Percentiles rank a stretch among this genome's conserved stretches.
phyloP scores from a whole-genome alignment of 176 grass and related monocot species.

The Oryza longistaminata region DNA sequence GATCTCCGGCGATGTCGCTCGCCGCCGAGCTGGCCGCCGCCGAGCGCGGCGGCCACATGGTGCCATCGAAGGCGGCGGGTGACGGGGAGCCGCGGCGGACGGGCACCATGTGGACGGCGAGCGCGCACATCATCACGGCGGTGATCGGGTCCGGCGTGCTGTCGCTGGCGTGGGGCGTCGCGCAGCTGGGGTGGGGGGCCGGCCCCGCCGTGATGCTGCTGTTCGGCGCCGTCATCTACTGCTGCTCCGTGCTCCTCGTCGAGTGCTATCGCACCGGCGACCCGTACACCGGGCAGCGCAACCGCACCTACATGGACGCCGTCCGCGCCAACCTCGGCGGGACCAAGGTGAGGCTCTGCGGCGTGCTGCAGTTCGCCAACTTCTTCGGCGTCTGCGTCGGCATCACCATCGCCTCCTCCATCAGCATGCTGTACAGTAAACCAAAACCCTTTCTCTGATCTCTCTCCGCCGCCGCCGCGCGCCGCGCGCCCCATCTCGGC shows the following conservation, averaged over 20 bases:
- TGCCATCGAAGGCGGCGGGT: neutral
- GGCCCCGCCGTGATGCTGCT: conserved; percentile 66
- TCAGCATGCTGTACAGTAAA: conserved; percentile 31
- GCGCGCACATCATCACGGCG: conserved; percentile 90
- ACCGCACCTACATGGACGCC: conserved; percentile 77
- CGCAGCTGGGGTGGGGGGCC: conserved; percentile 81
- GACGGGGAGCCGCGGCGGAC: conserved; percentile 44
- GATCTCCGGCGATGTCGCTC: neutral
- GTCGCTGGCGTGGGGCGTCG: conserved; percentile 81
- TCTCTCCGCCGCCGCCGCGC: neutral
- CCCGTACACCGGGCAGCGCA: conserved; percentile 53
- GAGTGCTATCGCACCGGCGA: conserved; percentile 88
- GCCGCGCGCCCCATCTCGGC: neutral
- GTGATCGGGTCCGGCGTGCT: conserved; percentile 94
- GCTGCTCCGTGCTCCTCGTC: conserved; percentile 71
- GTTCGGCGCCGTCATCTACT: conserved; percentile 77
- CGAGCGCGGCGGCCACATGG: neutral
- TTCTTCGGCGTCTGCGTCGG: conserved; percentile 36
- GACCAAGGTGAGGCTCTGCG: conserved; percentile 36
- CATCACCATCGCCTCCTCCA: conserved; percentile 32
- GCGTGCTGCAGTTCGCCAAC: conserved; percentile 37
- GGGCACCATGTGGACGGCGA: conserved; percentile 89
- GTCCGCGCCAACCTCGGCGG: conserved; percentile 65
- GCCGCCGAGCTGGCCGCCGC: neutral
- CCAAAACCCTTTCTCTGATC: neutral